Evolutionary conservation across 148 eudicot species (phyloP).

Genomic region (Cornus kousa): DNA sequence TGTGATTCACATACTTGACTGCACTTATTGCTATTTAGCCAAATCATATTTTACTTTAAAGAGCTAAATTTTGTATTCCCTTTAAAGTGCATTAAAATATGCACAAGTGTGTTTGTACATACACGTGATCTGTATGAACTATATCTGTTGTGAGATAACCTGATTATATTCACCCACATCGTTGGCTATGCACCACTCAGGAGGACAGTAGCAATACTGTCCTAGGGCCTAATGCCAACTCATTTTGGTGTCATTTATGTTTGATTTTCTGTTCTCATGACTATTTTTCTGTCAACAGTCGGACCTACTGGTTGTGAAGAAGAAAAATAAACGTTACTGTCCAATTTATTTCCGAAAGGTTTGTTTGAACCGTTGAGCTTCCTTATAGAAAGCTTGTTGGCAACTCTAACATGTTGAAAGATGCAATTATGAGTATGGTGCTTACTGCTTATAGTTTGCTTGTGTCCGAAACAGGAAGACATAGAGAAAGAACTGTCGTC

Average conservation of each 20-base stretch:
- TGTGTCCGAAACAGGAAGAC: constrained; percentile 70
- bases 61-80: neutral
- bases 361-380: constrained; percentile 18
- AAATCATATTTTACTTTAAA: neutral
- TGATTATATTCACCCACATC: neutral
- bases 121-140: neutral
- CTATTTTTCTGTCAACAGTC: constrained; percentile 53
- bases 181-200: constrained; percentile 1
- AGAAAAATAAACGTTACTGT: constrained; percentile 73
- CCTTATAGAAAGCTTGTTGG: neutral
- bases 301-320: constrained; percentile 84
- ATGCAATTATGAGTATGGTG: constrained; percentile 5
- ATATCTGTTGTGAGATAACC: neutral
- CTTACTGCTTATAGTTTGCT: constrained; percentile 16
- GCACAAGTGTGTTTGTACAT: neutral
- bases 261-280: neutral
- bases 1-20: neutral
- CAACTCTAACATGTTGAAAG: neutral
- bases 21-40: neutral
- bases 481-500: constrained; percentile 73
- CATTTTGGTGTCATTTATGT: neutral
- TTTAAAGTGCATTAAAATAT: neutral
- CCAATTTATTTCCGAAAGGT: constrained; percentile 93
- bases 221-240: neutral
- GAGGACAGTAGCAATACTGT: neutral